Evolutionary conservation across 1,139 yeast species (phyloP).

Genomic region (Candida labiduridarum): DNA sequence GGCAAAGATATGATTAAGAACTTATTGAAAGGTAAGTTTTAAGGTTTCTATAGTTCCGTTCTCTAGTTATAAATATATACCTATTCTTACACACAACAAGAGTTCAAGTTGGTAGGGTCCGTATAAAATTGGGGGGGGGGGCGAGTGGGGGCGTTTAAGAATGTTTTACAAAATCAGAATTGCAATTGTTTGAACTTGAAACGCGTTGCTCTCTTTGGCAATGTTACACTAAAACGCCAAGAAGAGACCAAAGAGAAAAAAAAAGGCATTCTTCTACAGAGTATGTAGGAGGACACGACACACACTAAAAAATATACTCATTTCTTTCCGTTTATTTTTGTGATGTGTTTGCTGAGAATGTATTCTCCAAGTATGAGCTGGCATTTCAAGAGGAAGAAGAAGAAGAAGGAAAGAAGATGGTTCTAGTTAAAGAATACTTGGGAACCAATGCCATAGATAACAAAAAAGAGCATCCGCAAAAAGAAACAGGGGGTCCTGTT

Average conservation of each 20-base stretch:
- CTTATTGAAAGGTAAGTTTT: constrained; percentile 68
- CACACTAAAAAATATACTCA: background rate
- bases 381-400: no score
- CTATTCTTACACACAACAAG: background rate
- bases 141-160: background rate
- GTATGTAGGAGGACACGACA: background rate
- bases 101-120: background rate
- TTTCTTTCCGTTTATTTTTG: background rate
- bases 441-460: no score
- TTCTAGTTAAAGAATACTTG: no score
- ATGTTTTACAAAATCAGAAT: background rate
- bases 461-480: no score
- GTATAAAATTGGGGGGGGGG: no score
- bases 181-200: background rate
- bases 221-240: background rate
- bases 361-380: background rate
- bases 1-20: constrained; percentile 76
- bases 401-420: no score
- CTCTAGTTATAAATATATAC: background rate
- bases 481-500: background rate
- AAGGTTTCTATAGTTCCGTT: constrained; percentile 11
- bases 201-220: background rate
- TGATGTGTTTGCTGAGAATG: background rate
- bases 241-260: background rate
- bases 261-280: background rate